Evolutionary conservation across 2,329 filamentous ascomycete species (phyloP), one percentile per base, ranked within the genome.

Genomic region (Fusarium burgessii): DNA sequence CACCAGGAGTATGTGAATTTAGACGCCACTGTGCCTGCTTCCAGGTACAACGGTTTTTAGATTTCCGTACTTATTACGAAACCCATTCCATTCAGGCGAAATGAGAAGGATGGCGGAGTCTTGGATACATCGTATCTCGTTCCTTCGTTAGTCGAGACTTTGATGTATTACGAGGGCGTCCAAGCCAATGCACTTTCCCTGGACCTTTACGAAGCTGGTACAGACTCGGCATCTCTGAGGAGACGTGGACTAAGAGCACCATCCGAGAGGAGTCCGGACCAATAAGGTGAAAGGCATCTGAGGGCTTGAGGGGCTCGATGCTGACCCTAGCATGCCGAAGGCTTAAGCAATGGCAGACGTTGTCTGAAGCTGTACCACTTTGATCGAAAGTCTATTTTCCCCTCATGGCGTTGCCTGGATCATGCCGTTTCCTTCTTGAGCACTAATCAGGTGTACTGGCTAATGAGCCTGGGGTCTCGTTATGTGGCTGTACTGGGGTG

Each of bases 381-480:
- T 71, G 64, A 62, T 65, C 58, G 41, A 76, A 76, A 76, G 74
- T 76, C 33, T 76, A 76, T 74, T 75, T 69, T 58, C 72, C 72
- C 74, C 71, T 72, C 62, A 58, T 58, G 59, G 59, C 51, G 68
- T 66, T 43, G 67, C 59, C 50, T 64, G 52, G 65, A 54, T 52
- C 43, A 52, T 64, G 49, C 57, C 49, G 57, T 43, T 47, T 61
- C 58, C 57, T 56, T 42, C 60, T 46, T 62, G 52, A 51, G 64
- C 29, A 51, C 41, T 58, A 62, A 66, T 54, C 45, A 59, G 70
- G 58, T 47, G 54, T 69, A 29, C 43, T 59, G 52, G 55, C 41
- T 62, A 71, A 49, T 49, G 32, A 36, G 38, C 33, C 49, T 27
- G 35, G 47, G 59, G 57, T 49, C 59, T 57, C 40, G 40, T 57